Evolutionary conservation across 2,329 filamentous ascomycete species (phyloP), one percentile per base, ranked within the genome.

Genomic region (Ceratocystis variospora): DNA sequence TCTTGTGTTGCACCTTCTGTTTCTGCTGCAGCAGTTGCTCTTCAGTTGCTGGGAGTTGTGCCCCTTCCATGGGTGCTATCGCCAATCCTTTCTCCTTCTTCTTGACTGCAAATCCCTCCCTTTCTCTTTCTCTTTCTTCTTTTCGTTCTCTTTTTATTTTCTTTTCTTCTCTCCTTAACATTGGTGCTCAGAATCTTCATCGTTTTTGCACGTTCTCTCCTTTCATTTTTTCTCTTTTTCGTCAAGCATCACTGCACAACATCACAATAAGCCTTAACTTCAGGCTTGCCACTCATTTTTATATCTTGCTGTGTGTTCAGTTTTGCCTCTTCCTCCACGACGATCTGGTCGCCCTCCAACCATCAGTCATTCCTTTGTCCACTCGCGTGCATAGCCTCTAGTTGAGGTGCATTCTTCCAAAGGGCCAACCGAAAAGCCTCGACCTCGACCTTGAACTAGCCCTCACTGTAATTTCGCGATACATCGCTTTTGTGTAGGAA

Each of bases 241-340:
- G 48, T 19, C n/a, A 41, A 15, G 41, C 63, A 57, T 45, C 48
- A 57, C 63, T 37, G 41, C 63, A 31, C 53, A 57, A 19, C 48
- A 64, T n/a, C 53, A 55, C 63, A 31, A 19, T 64, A 75, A 4
- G 79, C 79, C 79, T 81, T 80, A 79, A 78, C 37, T 80, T 79
- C 80, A 75, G 81, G 81, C 80, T 76, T 77, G 79, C 76, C 83
- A 79, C 77, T 83, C 81, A 72, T 82, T 41, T 83, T 78, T 73
- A 71, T 74, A 76, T 70, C 55, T 37, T 28, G 25, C 25, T 28
- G 3, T 59, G 55, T n/a, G 53, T 67, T 64, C 63, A 44, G 67
- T 65, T 71, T 73, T 72, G 64, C 69, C 68, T 70, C 68, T 67
- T 69, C 65, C 61, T 62, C 67, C 64, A 50, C 48, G 37, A 41